Evolutionary conservation across 768 basidiomycete species (phyloP).

Genomic region (Mrakia gelida): DNA sequence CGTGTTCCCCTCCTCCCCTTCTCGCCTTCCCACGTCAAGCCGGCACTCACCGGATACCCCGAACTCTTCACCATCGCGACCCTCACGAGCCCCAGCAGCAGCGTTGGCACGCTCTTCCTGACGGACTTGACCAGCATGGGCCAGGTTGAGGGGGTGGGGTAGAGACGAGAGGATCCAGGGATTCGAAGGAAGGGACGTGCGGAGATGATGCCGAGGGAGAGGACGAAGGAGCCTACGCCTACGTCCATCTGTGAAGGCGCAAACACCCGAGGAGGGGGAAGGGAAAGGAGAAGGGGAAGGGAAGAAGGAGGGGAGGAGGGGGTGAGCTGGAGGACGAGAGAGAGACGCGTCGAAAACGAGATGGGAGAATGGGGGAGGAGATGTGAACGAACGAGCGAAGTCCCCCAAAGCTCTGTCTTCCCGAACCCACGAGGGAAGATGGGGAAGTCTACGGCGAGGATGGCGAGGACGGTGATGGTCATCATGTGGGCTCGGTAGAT

Average conservation of each 20-base stretch:
- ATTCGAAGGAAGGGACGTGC: constrained; percentile 63
- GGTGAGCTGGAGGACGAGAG: neutral
- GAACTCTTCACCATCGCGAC: constrained; percentile 84
- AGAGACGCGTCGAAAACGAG: neutral
- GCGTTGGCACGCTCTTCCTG: constrained; percentile 63
- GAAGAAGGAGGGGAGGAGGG: neutral
- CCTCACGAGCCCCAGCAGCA: constrained; percentile 68
- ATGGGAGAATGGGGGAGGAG: constrained; percentile 23
- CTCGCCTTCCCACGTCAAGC: too few species aligned
- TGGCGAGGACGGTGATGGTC: constrained; percentile 81
- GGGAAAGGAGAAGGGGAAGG: too few species aligned
- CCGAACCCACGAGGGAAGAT: constrained; percentile 82
- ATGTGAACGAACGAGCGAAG: constrained; percentile 70
- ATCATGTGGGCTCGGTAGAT: constrained; percentile 93
- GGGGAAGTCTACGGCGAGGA: constrained; percentile 92
- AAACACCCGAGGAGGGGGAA: neutral
- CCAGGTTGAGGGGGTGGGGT: constrained; percentile 44
- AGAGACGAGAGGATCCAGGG: neutral
- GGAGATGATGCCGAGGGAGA: constrained; percentile 90
- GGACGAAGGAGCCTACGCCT: constrained; percentile 95
- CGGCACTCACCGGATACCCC: constrained; percentile 85
- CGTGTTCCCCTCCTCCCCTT: too few species aligned
- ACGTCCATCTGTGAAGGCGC: constrained; percentile 75
- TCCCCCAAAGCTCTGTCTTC: constrained; percentile 91
- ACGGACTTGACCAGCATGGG: constrained; percentile 54